Base-by-base conservation (phyloP, 805 yeast species). In the Kluyveromyces wickerhamii region DNA sequence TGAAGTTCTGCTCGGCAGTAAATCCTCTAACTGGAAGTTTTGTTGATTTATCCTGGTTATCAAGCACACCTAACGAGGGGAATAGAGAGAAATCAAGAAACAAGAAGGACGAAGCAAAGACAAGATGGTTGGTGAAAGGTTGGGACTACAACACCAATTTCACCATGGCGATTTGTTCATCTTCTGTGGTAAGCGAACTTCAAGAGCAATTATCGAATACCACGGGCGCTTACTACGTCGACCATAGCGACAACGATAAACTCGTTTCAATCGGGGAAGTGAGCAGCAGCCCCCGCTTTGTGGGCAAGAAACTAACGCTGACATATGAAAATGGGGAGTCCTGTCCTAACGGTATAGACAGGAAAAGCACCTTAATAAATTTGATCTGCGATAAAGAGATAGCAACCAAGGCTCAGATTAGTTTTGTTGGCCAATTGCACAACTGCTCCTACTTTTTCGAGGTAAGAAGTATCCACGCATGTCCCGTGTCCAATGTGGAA, bases 361-460 rank as follows among this genome's bases (percentile, higher is more conserved):
- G 74, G 32, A 79, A 71, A 48, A 74, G 87, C 3, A 72, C 94
- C 1, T 55, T 83, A 3, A 52, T 86, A 30, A 70, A 83, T 15
- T 82, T 86, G 44, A 70, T 78, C 10, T 86, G 96, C 57, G 95
- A 85, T 56, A 67, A 83, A 40, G 89, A 81, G 33, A 72, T 81
- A 49, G 57, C 72, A 52, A 59, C 72, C 5, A 72, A 72, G 40
- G 92, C 88, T 0, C 65, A 73, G 22, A 63, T 85, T 1, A 69
- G 82, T 12, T 85, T 69, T 52, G 69, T 86, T 21, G 92, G 92
- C 2, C 74, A 75, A 5, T 50, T 73, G 27, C 72, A 84, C 53
- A 83, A 86, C 42, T 86, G 96, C 58, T 74, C 79, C 23, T 86
- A 83, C 55, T 72, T 79, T 50, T 86, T 86, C 54, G 95, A 86